A percentile compares a stretch with the other conserved stretches of the same genome.
These are phyloP conservation scores for Sclerotinia glacialis DNA, from an alignment of 2,329 filamentous ascomycete genomes.

Conservation along the genomic window DNA sequence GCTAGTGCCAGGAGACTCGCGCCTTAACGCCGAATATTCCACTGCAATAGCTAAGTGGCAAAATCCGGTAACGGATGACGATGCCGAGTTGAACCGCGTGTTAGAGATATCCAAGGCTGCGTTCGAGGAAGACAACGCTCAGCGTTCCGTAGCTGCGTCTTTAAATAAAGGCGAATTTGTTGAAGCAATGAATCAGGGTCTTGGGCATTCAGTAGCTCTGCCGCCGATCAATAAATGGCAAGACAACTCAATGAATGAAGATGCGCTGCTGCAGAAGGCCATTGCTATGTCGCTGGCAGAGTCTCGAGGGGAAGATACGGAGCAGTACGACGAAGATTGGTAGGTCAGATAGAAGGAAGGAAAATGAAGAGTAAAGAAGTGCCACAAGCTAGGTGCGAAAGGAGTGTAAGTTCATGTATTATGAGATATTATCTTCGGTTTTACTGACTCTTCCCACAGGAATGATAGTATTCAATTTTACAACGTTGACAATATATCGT, in stretches of 20 bases:
- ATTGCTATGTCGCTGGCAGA: constrained; percentile 1
- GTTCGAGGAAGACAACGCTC: no score
- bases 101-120: no score
- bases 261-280: not conserved
- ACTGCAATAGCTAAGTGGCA: not conserved
- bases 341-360: not conserved
- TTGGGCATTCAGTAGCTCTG: not conserved
- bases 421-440: not conserved
- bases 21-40: not conserved
- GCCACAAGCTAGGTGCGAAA: not conserved
- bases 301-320: not conserved
- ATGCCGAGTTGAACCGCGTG: not conserved
- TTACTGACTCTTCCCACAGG: not conserved
- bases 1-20: not conserved
- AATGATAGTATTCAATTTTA: not conserved
- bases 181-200: not conserved
- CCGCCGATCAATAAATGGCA: not conserved
- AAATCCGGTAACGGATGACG: not conserved
- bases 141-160: not conserved
- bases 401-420: not conserved
- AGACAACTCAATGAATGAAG: not conserved
- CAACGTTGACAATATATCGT: not conserved
- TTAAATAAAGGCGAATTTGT: not conserved
- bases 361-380: not conserved
- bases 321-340: not conserved